A percentile compares a stretch with the other conserved stretches of the same genome.
These are phyloP conservation scores for Penicillium maclennaniae DNA, from an alignment of 495 filamentous ascomycete species.

Conservation along the genomic window DNA sequence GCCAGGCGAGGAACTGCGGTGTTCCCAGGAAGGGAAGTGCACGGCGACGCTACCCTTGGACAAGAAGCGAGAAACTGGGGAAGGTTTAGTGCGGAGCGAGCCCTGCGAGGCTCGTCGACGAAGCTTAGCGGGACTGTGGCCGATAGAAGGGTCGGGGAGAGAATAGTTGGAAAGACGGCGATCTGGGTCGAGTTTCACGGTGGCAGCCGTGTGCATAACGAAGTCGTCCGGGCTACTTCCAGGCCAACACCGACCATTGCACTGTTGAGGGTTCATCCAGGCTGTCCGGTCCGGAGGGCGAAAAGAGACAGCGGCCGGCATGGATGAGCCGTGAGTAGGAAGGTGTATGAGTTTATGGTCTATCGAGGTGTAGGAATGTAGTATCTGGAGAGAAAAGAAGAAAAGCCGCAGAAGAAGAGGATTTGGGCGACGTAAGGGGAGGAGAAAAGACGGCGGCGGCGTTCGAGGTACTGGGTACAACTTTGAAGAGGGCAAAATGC, in stretches of 20 bases:
- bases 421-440: conserved; percentile 12
- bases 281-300: conserved; percentile 18
- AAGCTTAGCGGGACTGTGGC: conserved; percentile 26
- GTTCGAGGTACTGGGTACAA: conserved; percentile 19
- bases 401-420: conserved; percentile 3
- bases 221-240: conserved; percentile 23
- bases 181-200: conserved; percentile 18
- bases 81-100: conserved; percentile 37
- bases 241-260: conserved; percentile 38
- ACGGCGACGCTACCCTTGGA: conserved; percentile 37
- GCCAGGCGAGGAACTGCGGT: conserved; percentile 28
- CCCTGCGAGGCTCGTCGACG: conserved; percentile 42
- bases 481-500: neutral
- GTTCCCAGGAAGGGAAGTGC: conserved; percentile 41
- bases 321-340: neutral
- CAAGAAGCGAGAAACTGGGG: conserved; percentile 38
- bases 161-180: conserved; percentile 17
- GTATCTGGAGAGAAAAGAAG: conserved; percentile 3
- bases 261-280: conserved; percentile 37
- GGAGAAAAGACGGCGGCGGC: conserved; percentile 5
- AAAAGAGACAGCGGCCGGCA: conserved; percentile 15
- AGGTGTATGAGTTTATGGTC: neutral
- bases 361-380: neutral
- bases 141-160: conserved; percentile 9
- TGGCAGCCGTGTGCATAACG: conserved; percentile 29